phyloP scores from a whole-genome alignment of 1,139 yeast genomes.

The Debaryomyces coudertii region DNA sequence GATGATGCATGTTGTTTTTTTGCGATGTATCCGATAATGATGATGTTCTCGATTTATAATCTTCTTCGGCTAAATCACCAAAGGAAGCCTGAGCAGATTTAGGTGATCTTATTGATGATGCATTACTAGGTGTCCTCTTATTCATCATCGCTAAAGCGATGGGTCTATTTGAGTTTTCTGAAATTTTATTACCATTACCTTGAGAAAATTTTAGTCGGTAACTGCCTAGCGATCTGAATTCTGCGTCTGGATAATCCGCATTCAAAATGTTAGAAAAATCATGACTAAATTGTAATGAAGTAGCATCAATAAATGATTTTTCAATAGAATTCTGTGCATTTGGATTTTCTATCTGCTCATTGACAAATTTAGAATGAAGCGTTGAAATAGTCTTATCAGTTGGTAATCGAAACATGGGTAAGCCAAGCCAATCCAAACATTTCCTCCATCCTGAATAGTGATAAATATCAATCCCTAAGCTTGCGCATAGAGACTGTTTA shows the following conservation, averaged over 20 bases:
- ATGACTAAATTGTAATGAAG: slow-evolving; percentile 22
- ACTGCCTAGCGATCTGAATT: slow-evolving; percentile 36
- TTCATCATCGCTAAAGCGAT: slow-evolving; percentile 3
- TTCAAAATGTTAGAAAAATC: slow-evolving; percentile 43
- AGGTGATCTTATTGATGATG: slow-evolving; percentile 12
- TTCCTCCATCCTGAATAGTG: slow-evolving; percentile 41
- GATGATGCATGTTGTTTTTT: slow-evolving; percentile 7
- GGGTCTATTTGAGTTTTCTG: slow-evolving; percentile 6
- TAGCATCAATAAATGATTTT: slow-evolving; percentile 5
- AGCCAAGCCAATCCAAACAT: slow-evolving; percentile 31
- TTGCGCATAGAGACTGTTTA: slow-evolving; percentile 29
- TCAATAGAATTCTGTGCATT: slow-evolving; percentile 10
- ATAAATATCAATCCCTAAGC: slow-evolving; percentile 29
- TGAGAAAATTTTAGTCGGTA: slow-evolving; percentile 31
- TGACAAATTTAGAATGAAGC: slow-evolving; percentile 31
- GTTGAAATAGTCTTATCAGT: slow-evolving; percentile 34
- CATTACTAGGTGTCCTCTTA: slow-evolving; percentile 15
- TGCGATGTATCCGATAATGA: slow-evolving; percentile 8
- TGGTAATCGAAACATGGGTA: slow-evolving; percentile 51
- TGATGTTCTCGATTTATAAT: slow-evolving; percentile 2
- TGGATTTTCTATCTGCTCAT: slow-evolving; percentile 17
- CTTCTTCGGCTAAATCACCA: slow-evolving; percentile 18
- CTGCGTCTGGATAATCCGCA: slow-evolving; percentile 33
- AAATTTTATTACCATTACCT: slow-evolving; percentile 11
- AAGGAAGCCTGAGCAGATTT: slow-evolving; percentile 19